Conservation (phyloP, 2,329 filamentous ascomycete genomes). For the Balansia obtecta region DNA sequence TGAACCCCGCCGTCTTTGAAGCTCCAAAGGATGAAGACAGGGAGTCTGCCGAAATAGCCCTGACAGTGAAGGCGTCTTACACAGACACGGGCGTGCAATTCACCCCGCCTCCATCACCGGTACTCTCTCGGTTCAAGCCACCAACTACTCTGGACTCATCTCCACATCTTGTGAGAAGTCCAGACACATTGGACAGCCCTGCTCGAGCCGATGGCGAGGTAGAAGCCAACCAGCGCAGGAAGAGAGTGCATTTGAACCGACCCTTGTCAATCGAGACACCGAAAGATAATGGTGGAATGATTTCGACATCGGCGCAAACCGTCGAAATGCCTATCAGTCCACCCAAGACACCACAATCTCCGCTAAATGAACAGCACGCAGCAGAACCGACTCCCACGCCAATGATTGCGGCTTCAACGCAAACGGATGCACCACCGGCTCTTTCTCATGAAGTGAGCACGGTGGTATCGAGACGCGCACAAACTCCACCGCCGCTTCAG, state of each 20-base stretch:
- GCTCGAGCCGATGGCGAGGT: slow-evolving; percentile 43
- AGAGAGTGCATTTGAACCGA: slow-evolving; percentile 47
- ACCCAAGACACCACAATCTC: slow-evolving; percentile 49
- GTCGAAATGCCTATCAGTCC: slow-evolving; percentile 38
- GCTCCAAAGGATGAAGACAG: slow-evolving; percentile 43
- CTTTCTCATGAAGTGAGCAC: slow-evolving; percentile 9
- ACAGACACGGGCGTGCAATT: slow-evolving; percentile 69
- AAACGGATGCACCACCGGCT: slow-evolving; percentile 34
- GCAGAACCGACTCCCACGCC: slow-evolving; percentile 22
- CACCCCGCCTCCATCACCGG: slow-evolving; percentile 69
- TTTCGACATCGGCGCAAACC: slow-evolving; percentile 31
- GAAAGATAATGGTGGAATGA: slow-evolving; percentile 36
- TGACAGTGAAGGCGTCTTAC: slow-evolving; percentile 39
- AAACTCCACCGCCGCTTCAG: slow-evolving; percentile 29
- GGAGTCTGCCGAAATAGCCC: slow-evolving; percentile 21
- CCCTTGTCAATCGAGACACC: slow-evolving; percentile 37
- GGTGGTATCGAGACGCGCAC: slow-evolving; percentile 13
- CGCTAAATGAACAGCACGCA: slow-evolving; percentile 27
- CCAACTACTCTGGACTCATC: slow-evolving; percentile 28
- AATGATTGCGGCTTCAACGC: slow-evolving; percentile 47
- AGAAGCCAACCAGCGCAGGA: slow-evolving; percentile 62
- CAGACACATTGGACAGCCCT: slow-evolving; percentile 27
- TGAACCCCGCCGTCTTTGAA: slow-evolving; percentile 44
- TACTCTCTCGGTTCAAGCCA: slow-evolving; percentile 26
- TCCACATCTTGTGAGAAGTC: slow-evolving; percentile 23